Evolutionary conservation across 1,284 basidiomycete species (phyloP), one percentile per base, ranked within the genome.

Genomic region (Moesziomyces sp.): DNA sequence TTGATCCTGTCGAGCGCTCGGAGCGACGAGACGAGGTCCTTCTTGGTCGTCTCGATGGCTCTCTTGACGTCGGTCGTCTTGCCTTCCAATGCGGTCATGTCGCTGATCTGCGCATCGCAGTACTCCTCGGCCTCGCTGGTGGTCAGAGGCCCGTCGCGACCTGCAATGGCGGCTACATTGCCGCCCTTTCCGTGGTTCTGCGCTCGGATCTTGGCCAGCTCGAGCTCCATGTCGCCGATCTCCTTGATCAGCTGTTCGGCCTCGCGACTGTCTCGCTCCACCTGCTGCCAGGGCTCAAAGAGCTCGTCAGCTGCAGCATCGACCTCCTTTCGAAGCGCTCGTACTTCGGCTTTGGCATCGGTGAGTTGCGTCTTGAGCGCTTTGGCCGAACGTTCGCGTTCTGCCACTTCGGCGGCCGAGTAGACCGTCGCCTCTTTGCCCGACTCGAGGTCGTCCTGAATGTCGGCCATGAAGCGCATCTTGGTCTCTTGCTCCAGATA

Each of bases 401-500:
- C 75, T 28, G 75, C 73, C 0, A 80, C 79, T 21, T 80, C 79
- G 21, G 75, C 59, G 5, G 71, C 66, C 30, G 79, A 76, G 48
- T 79, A 76, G 45, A 80, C 78, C 48, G 73, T 77, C 13, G 79
- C 75, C 56, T 80, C 79, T 21, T 74, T 76, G 47, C 77, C 79
- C 7, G 72, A 76, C 52, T 80, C 79, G 45, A 75, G 56, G 38
- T 81, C 79, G 40, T 81, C 79, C 58, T 78, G 73, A 49, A 81
- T 62, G 46, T 79, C 77, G 19, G 73, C 74, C 46, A 81, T 67
- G 67, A 81, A 81, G 14, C 77, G 77, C 64, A 79, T 70, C 65
- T 81, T 81, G 45, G 79, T 81, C 61, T 81, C 79, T 48, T 79
- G 77, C 58, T 81, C 79, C 43, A 81, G 62, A 51, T 79, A 79